phyloP scores from a whole-genome alignment of 495 filamentous ascomycete species.

The Xylaria flabelliformis region DNA sequence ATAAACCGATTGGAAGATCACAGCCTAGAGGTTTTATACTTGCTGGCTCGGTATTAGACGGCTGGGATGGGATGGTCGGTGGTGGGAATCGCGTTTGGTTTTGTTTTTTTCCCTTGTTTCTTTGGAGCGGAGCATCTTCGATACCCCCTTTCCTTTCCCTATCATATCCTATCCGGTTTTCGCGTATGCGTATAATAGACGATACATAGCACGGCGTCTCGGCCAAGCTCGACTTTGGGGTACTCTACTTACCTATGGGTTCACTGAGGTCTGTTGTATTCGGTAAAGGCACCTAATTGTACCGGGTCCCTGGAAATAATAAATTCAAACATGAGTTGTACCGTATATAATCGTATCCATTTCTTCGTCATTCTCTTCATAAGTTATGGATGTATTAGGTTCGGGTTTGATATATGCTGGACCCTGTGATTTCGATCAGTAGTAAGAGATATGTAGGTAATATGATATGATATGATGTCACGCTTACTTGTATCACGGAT shows the following conservation, averaged over 20 bases:
- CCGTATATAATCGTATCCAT: neutral
- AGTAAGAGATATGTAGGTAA: neutral
- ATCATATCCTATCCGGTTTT: neutral
- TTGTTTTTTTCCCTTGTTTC: neutral
- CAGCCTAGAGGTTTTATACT: neutral
- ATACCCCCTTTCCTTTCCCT: constrained; percentile 14
- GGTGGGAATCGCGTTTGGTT: neutral
- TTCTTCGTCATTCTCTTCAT: no score
- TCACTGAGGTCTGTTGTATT: neutral
- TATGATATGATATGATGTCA: neutral
- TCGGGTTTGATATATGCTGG: neutral
- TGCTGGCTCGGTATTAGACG: constrained; percentile 3
- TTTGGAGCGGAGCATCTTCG: neutral
- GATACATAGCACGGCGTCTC: neutral
- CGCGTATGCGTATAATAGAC: constrained; percentile 7
- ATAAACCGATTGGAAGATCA: neutral
- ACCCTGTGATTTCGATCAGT: neutral
- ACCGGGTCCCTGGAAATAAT: neutral
- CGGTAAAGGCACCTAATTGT: neutral
- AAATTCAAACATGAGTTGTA: neutral
- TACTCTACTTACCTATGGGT: neutral
- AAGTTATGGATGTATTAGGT: neutral
- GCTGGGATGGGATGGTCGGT: neutral
- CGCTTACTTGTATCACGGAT: neutral
- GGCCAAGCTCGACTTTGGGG: neutral